These are phyloP conservation scores for Triangularia verruculosa DNA, from an alignment of 2,329 filamentous ascomycete species.

Conservation along the genomic window DNA sequence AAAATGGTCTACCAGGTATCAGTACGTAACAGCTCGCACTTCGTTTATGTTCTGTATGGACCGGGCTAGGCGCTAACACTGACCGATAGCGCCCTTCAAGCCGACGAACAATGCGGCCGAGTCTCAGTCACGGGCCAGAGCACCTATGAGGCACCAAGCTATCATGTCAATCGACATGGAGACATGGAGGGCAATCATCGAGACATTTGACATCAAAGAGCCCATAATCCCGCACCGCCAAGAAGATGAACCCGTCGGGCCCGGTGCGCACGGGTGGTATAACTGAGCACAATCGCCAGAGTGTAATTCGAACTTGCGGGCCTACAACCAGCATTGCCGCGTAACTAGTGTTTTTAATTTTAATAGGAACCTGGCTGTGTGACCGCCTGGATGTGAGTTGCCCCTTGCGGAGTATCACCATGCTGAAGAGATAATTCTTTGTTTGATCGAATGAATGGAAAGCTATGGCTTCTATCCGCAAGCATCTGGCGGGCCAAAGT, in stretches of 20 bases:
- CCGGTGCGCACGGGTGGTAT: conserved; percentile 65
- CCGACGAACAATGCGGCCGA: conserved; percentile 31
- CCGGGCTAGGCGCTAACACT: conserved; percentile 23
- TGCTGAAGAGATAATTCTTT: neutral
- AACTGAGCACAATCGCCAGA: conserved; percentile 31
- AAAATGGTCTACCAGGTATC: conserved; percentile 71
- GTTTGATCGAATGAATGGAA: neutral
- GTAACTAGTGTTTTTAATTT: neutral
- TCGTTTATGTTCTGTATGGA: neutral
- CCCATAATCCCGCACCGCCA: conserved; percentile 81
- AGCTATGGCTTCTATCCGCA: neutral
- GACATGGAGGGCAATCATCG: conserved; percentile 75
- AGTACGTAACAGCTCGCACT: conserved; percentile 52
- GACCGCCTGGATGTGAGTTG: too few relatives aligned
- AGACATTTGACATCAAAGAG: conserved; percentile 71
- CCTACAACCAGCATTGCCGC: neutral
- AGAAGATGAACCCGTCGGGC: conserved; percentile 51
- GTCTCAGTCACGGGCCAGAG: conserved; percentile 33
- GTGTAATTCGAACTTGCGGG: neutral
- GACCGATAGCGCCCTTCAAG: neutral
- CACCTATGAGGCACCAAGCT: conserved; percentile 73
- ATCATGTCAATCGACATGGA: conserved; percentile 84
- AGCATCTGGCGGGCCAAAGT: neutral
- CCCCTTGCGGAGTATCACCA: neutral
- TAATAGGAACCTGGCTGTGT: neutral